Evolutionary conservation across 148 eudicot genomes (phyloP).

Genomic region (Fagopyrum homotropicum): DNA sequence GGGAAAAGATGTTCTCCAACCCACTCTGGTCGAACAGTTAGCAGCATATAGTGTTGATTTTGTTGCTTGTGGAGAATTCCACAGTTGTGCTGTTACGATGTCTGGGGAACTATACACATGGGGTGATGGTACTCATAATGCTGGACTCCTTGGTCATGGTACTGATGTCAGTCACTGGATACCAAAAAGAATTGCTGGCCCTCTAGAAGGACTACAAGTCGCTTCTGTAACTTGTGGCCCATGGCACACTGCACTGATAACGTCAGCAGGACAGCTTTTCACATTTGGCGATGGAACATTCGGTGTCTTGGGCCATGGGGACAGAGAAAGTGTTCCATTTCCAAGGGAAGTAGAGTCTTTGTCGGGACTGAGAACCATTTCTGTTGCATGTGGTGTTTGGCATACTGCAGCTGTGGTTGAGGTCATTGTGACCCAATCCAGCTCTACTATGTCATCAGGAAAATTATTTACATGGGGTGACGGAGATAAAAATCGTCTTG

Average conservation of each 20-base stretch:
- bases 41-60: constrained; percentile 60
- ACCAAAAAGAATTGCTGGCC: constrained; percentile 79
- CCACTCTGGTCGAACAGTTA: constrained; percentile 67
- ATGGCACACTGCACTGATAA: constrained; percentile 89
- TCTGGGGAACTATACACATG: constrained; percentile 89
- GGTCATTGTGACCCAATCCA: constrained; percentile 75
- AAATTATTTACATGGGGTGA: constrained; percentile 98
- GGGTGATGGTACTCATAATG: constrained; percentile 94
- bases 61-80: constrained; percentile 97
- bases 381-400: constrained; percentile 98
- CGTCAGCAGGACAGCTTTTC: constrained; percentile 80
- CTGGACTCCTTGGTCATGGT: constrained; percentile 89
- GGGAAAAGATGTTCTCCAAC: constrained; percentile 66
- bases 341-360: constrained; percentile 90
- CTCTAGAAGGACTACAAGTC: constrained; percentile 83
- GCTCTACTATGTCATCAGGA: constrained; percentile 62
- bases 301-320: constrained; percentile 94
- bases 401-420: constrained; percentile 97
- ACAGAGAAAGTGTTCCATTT: constrained; percentile 52
- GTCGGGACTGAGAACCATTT: constrained; percentile 74
- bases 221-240: constrained; percentile 84
- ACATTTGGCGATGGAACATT: constrained; percentile 99
- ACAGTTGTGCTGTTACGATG: constrained; percentile 83
- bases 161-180: constrained; percentile 88
- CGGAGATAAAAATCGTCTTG: constrained; percentile 93